phyloP scores from a whole-genome alignment of 495 filamentous ascomycete species.

The Trichoderma gamsii region DNA sequence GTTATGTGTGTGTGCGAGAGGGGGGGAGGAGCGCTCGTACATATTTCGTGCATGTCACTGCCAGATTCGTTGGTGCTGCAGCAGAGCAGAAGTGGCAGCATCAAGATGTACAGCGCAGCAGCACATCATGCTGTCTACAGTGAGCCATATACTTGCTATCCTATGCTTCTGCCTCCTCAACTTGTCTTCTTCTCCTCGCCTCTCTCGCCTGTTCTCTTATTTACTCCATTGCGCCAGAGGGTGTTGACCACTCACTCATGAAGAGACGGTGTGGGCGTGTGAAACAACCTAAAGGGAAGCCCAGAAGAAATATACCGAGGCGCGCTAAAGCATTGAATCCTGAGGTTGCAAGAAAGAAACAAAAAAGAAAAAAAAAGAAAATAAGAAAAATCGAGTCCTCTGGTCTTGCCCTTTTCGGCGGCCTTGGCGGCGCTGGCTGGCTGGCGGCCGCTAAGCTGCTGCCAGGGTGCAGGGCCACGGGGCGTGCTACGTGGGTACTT shows the following conservation, averaged over 20 bases:
- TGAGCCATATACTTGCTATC: too few relatives aligned
- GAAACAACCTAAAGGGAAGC: neutral
- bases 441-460: constrained; percentile 6
- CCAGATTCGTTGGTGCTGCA: too few relatives aligned
- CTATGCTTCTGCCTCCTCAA: too few relatives aligned
- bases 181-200: too few relatives aligned
- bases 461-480: neutral
- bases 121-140: too few relatives aligned
- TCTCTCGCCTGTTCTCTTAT: too few relatives aligned
- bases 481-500: neutral
- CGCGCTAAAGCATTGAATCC: neutral
- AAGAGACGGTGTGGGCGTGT: constrained; percentile 4
- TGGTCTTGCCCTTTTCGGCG: neutral
- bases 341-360: neutral
- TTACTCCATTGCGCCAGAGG: too few relatives aligned
- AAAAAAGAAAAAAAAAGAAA: neutral
- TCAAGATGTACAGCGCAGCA: too few relatives aligned
- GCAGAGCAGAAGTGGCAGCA: too few relatives aligned
- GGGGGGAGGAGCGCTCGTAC: too few relatives aligned
- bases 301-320: neutral
- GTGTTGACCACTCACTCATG: neutral
- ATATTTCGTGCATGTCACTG: too few relatives aligned
- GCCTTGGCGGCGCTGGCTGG: constrained; percentile 2
- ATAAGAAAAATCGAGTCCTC: neutral
- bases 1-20: too few relatives aligned